Evolutionary conservation across 1,284 basidiomycete genomes (phyloP), one percentile per base, ranked within the genome.

Genomic region (Moesziomyces globuligerus): DNA sequence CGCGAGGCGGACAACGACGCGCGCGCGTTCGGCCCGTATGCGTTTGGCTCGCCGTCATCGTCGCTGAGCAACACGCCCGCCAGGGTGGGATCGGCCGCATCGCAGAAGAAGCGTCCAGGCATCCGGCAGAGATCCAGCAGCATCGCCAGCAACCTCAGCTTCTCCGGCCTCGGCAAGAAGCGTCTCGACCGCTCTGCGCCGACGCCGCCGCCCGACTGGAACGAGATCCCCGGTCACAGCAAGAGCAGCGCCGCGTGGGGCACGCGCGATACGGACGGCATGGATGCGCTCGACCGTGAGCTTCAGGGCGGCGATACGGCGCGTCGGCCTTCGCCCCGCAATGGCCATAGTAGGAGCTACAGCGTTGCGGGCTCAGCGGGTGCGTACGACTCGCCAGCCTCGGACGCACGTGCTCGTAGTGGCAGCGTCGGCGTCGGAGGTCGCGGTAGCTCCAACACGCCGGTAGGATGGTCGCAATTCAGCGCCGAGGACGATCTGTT

Each of bases 221-320:
- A 55, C 29, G 57, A 60, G 36, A 61, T 72, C 4, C 57, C 60
- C 3, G 65, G 60, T 1, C 54, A 65, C 10, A 72, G 70, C 41
- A 56, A 41, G 18, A 48, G 34, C 32, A 51, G 45, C 48, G 46
- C 34, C 20, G 38, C 51, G 1, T 64, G 62, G 58, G 51, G 53
- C 21, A 59, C 38, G 29, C 39, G 44, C 9, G 32, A 46, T 17
- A 26, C 25, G 4, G 58, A 59, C 24, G 49, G 51, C 2, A 65
- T 80, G 67, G 78, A 80, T 34, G 59, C 58, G 10, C 68, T 80
- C 18, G 78, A 80, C 36, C 47, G 67, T 10, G 75, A 80, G 51
- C 59, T 80, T 11, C 78, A 79, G 41, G 51, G 62, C 21, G 58
- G 49, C n/a, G 32, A 49, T 5, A 13, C 49, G 4, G 58, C 13